These are phyloP conservation scores for Cyclotella cryptica DNA, from an alignment of 108 stramenopile genomes.

Conservation along the genomic window DNA sequence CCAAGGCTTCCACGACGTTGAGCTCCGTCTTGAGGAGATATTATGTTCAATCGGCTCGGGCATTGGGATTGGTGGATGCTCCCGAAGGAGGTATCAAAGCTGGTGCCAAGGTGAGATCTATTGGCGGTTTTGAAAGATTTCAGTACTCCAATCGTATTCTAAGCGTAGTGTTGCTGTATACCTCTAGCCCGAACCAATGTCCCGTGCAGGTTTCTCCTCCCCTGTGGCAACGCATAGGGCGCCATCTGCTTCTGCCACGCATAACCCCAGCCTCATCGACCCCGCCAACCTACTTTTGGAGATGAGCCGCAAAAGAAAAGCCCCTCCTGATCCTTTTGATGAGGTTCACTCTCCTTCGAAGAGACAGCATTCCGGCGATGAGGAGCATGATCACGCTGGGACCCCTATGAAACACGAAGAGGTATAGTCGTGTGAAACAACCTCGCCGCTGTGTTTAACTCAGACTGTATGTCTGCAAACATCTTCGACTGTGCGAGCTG, in stretches of 20 bases:
- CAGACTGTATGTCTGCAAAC: background rate
- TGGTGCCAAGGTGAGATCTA: constrained; percentile 50
- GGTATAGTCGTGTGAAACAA: background rate
- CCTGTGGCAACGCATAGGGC: background rate
- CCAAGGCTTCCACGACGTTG: constrained; percentile 70
- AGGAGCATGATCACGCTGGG: background rate
- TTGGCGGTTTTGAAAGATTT: background rate
- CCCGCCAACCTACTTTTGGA: constrained; percentile 4
- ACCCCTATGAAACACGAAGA: background rate
- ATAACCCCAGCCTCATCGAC: constrained; percentile 3
- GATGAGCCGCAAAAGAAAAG: constrained; percentile 31
- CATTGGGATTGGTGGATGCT: constrained; percentile 78
- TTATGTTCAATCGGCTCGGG: constrained; percentile 79
- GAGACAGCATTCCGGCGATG: background rate
- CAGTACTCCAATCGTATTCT: background rate
- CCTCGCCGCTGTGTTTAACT: background rate
- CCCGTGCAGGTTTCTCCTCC: constrained; percentile 34
- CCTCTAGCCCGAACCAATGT: constrained; percentile 27
- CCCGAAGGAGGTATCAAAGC: constrained; percentile 72
- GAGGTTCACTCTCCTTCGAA: constrained; percentile 9
- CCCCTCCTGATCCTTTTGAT: constrained; percentile 12
- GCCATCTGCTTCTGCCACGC: background rate
- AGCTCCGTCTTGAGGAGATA: constrained; percentile 84
- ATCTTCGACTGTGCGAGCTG: background rate
- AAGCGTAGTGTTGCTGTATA: background rate